Evolutionary conservation across 1,284 basidiomycete genomes (phyloP).

Genomic region (Blastosporella zonata): DNA sequence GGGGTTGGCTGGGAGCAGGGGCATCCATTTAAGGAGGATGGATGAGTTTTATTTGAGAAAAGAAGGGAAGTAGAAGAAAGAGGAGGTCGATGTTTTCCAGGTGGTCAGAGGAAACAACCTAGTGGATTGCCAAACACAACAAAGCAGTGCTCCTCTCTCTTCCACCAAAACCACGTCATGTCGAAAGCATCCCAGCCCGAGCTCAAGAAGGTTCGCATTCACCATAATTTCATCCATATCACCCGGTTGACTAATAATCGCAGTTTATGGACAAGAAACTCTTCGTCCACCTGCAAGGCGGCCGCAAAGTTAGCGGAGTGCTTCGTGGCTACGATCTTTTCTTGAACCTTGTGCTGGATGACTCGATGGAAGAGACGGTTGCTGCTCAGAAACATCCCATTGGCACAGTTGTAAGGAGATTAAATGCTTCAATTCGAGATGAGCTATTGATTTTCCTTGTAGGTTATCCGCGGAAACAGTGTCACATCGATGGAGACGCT

Average conservation of each 20-base stretch:
- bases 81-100: conserved; percentile 1
- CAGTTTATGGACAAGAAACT: conserved; percentile 99
- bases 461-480: conserved; percentile 95
- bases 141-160: conserved; percentile 27
- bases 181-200: conserved; percentile 92
- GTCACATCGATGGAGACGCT: conserved; percentile 89
- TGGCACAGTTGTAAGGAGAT: conserved; percentile 77
- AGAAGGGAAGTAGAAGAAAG: neutral
- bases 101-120: neutral
- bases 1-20: conserved; percentile 17
- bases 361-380: conserved; percentile 88
- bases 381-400: conserved; percentile 88
- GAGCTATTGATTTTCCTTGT: conserved; percentile 18
- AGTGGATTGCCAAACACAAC: conserved; percentile 32
- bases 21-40: conserved; percentile 14
- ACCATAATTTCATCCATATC: neutral
- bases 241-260: conserved; percentile 11
- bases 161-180: conserved; percentile 45
- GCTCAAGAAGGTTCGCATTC: conserved; percentile 78
- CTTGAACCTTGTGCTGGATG: conserved; percentile 96
- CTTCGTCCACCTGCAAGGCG: conserved; percentile 94
- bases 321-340: conserved; percentile 98
- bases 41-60: neutral
- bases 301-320: conserved; percentile 93
- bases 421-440: neutral